A percentile compares a stretch with the other conserved stretches of the same genome.
phyloP scores from a whole-genome alignment of 495 filamentous ascomycete genomes.

The Hypoxylon trugodes region DNA sequence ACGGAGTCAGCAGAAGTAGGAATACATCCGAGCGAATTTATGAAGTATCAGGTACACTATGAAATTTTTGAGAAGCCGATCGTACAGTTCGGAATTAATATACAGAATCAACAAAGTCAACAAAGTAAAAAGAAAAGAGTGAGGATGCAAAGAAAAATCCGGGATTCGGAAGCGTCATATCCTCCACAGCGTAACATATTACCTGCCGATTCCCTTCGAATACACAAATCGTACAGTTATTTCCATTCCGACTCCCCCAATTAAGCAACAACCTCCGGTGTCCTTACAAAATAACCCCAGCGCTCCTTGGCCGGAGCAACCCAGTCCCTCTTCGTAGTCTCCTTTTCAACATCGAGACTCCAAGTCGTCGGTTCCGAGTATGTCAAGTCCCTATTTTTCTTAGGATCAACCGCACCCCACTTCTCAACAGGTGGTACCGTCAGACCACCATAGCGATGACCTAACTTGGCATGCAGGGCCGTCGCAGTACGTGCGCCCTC shows the following conservation, averaged over 20 bases:
- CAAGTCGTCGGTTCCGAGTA: conserved; percentile 26
- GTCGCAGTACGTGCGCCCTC: conserved; percentile 4
- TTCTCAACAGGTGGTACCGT: conserved; percentile 16
- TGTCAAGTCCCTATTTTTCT: conserved; percentile 30
- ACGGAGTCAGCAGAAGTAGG: no score
- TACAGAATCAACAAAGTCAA: background rate
- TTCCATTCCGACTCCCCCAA: background rate
- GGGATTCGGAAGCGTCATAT: conserved; percentile 4
- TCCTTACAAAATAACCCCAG: conserved; percentile 16
- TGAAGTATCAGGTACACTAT: background rate
- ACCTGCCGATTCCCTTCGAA: conserved; percentile 11
- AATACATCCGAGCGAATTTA: no score
- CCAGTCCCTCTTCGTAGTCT: conserved; percentile 20
- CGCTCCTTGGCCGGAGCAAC: conserved; percentile 28
- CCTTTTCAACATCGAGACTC: conserved; percentile 24
- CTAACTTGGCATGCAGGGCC: background rate
- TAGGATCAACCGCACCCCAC: conserved; percentile 12
- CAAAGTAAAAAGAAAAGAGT: background rate
- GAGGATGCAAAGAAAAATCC: conserved; percentile 7
- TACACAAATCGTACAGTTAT: background rate
- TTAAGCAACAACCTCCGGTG: conserved; percentile 39
- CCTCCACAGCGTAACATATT: conserved; percentile 12
- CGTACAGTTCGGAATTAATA: conserved; percentile 1
- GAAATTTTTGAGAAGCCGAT: conserved; percentile 9
- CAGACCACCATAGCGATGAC: conserved; percentile 6